Evolutionary conservation across 805 yeast genomes (phyloP).

Genomic region (Kuraishia floccosa): DNA sequence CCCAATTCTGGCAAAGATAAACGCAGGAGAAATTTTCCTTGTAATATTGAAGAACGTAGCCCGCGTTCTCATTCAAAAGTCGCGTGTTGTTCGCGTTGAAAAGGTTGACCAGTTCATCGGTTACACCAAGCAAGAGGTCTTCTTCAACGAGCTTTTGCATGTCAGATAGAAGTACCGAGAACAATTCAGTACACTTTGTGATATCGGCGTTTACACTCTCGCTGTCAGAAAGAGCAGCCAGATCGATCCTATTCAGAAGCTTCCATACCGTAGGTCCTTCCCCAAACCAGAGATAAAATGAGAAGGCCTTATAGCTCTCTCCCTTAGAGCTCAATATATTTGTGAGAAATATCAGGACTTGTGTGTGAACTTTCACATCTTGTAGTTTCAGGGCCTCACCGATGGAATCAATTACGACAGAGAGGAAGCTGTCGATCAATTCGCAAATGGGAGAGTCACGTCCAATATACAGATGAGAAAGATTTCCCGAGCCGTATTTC

Average conservation of each 20-base stretch:
- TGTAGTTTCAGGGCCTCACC: too few relatives aligned
- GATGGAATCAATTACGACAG: too few relatives aligned
- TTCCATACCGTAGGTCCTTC: not conserved
- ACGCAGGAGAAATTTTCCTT: conserved; percentile 40
- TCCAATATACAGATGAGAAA: too few relatives aligned
- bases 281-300: not conserved
- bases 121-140: conserved; percentile 3
- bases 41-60: conserved; percentile 35
- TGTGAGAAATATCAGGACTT: too few relatives aligned
- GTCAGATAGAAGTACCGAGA: not conserved
- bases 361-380: too few relatives aligned
- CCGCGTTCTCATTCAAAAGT: conserved; percentile 8
- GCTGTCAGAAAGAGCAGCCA: too few relatives aligned
- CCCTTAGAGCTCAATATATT: too few relatives aligned
- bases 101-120: conserved; percentile 6
- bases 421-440: too few relatives aligned
- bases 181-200: not conserved
- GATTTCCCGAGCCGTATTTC: too few relatives aligned
- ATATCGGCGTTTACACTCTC: not conserved
- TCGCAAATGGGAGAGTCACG: too few relatives aligned
- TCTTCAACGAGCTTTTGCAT: conserved; percentile 2
- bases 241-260: not conserved
- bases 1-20: conserved; percentile 41
- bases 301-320: too few relatives aligned
- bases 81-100: conserved; percentile 9